Percentiles rank a stretch among this genome's conserved stretches.
Conservation (phyloP, 192 early-diverging fungal genomes). For the Thamnidium elegans region DNA sequence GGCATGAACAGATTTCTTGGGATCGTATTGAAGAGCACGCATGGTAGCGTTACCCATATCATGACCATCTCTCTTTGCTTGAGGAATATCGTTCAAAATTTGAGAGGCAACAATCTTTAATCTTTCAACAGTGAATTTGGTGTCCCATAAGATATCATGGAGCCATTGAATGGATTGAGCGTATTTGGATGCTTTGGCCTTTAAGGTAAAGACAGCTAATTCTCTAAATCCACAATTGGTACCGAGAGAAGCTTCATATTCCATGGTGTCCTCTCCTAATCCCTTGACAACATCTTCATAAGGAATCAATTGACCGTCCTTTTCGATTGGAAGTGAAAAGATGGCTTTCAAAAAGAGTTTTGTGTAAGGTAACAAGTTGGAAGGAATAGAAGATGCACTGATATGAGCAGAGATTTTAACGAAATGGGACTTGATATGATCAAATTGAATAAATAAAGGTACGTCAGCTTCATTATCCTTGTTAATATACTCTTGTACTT, state of each 20-base stretch:
- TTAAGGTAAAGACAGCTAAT: constrained; percentile 28
- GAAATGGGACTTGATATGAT: constrained; percentile 56
- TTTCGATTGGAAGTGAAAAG: constrained; percentile 49
- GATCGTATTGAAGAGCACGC: constrained; percentile 41
- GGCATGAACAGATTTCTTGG: constrained; percentile 45
- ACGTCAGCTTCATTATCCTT: constrained; percentile 39
- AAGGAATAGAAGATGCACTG: constrained; percentile 41
- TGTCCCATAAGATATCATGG: constrained; percentile 50
- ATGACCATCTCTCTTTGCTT: constrained; percentile 54
- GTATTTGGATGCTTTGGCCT: constrained; percentile 49
- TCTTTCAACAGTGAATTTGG: constrained; percentile 52
- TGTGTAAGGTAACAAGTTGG: constrained; percentile 47
- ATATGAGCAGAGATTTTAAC: constrained; percentile 48
- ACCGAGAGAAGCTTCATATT: constrained; percentile 43
- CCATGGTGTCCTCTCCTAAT: constrained; percentile 53
- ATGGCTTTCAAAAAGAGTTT: constrained; percentile 53
- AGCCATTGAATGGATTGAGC: constrained; percentile 51
- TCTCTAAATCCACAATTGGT: constrained; percentile 38
- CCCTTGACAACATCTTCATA: constrained; percentile 54
- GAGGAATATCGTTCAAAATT: constrained; percentile 54
- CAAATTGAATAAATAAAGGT: constrained; percentile 55
- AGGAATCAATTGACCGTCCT: constrained; percentile 31
- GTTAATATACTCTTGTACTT: constrained; percentile 49
- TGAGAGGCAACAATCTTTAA: constrained; percentile 54
- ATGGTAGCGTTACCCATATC: constrained; percentile 41